A percentile compares a stretch with the other conserved stretches of the same genome.
Evolutionary conservation across 495 filamentous ascomycete genomes (phyloP).

Genomic region (Annulohypoxylon stygium): DNA sequence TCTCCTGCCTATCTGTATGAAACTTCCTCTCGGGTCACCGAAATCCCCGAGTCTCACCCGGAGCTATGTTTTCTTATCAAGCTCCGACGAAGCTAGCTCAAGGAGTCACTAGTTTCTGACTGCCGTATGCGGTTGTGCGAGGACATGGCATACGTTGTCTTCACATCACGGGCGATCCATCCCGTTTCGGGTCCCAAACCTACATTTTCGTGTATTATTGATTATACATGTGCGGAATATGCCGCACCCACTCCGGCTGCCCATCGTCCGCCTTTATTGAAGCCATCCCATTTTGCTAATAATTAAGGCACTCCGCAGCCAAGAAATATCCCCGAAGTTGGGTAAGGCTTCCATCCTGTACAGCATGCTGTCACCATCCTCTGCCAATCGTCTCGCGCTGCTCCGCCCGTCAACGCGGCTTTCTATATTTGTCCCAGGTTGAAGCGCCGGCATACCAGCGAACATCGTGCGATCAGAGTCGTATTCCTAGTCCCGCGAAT

Average conservation of each 20-base stretch:
- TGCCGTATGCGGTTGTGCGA: constrained; percentile 8
- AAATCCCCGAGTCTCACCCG: constrained; percentile 30
- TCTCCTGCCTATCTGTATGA: constrained; percentile 19
- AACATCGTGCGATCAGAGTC: constrained; percentile 32
- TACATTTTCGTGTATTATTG: constrained; percentile 17
- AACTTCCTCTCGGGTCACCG: constrained; percentile 30
- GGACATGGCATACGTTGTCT: constrained; percentile 18
- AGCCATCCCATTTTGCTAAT: neutral
- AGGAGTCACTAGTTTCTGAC: constrained; percentile 18
- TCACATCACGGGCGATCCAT: constrained; percentile 20
- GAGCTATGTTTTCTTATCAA: constrained; percentile 28
- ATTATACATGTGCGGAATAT: constrained; percentile 24
- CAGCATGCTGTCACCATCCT: constrained; percentile 26
- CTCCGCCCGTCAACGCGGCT: constrained; percentile 19
- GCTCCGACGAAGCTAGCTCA: constrained; percentile 21
- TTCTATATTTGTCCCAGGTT: constrained; percentile 43
- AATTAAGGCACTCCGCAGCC: constrained; percentile 27
- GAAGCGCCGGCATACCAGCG: constrained; percentile 12
- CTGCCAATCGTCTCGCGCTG: constrained; percentile 18
- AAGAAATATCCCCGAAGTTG: constrained; percentile 42
- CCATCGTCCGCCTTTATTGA: constrained; percentile 6
- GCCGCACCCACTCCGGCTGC: constrained; percentile 27
- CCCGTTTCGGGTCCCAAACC: constrained; percentile 14
- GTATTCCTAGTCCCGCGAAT: constrained; percentile 35
- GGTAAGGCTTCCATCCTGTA: constrained; percentile 28